Percentiles rank a stretch among this genome's conserved stretches.
Evolutionary conservation across 2,329 filamentous ascomycete genomes (phyloP).

Genomic region (Cladobotryum protrusum): DNA sequence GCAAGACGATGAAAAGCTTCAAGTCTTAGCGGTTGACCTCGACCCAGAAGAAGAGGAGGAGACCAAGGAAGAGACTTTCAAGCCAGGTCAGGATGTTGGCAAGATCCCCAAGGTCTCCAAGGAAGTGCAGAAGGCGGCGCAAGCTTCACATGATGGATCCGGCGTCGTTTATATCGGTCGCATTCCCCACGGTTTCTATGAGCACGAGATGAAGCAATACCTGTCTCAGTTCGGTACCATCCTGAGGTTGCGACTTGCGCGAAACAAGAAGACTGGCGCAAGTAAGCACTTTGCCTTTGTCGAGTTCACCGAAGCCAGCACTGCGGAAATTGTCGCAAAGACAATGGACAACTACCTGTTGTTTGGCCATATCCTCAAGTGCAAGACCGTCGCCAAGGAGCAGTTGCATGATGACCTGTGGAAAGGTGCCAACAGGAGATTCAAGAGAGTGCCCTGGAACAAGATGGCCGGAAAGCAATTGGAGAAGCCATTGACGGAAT

Average conservation of each 20-base stretch:
- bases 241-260: slow-evolving; percentile 69
- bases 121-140: slow-evolving; percentile 38
- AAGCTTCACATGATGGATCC: slow-evolving; percentile 45
- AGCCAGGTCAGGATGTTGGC: slow-evolving; percentile 45
- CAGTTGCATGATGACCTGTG: slow-evolving; percentile 77
- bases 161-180: slow-evolving; percentile 88
- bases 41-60: slow-evolving; percentile 41
- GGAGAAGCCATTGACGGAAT: slow-evolving; percentile 64
- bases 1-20: slow-evolving; percentile 36
- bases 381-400: slow-evolving; percentile 68
- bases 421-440: slow-evolving; percentile 84
- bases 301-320: slow-evolving; percentile 72
- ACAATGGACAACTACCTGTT: slow-evolving; percentile 98
- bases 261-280: slow-evolving; percentile 85
- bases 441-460: slow-evolving; percentile 83
- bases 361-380: slow-evolving; percentile 89
- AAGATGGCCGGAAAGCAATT: slow-evolving; percentile 74
- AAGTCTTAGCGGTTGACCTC: slow-evolving; percentile 38
- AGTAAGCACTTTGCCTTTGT: slow-evolving; percentile 95
- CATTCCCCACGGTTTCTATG: slow-evolving; percentile 91
- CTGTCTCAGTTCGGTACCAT: slow-evolving; percentile 90
- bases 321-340: slow-evolving; percentile 84
- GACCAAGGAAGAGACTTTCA: slow-evolving; percentile 32
- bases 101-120: slow-evolving; percentile 44
- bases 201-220: slow-evolving; percentile 89